A percentile compares a stretch with the other conserved stretches of the same genome.
Conservation (phyloP, 345 rosid species). For the Psidium friedrichsthalianum region DNA sequence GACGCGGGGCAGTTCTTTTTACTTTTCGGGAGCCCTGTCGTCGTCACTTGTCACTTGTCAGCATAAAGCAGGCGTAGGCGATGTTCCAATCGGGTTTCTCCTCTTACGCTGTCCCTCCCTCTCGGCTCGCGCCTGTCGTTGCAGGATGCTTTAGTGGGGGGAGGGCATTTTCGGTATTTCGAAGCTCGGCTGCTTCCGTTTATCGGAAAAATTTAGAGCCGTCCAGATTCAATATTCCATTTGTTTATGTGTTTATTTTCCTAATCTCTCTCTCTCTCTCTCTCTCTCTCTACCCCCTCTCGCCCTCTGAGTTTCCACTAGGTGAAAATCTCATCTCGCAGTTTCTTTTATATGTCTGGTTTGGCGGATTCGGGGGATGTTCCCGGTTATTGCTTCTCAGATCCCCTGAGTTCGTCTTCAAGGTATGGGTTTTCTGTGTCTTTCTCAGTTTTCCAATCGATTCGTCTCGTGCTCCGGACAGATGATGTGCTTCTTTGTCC, state of each 20-base stretch:
- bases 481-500: not conserved
- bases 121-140: not conserved
- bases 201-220: conserved; percentile 1
- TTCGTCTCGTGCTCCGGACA: not conserved
- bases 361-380: not conserved
- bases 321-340: not conserved
- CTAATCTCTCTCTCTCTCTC: not conserved
- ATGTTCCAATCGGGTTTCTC: not conserved
- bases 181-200: not conserved
- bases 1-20: not conserved
- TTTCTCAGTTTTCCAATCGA: not conserved
- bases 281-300: not conserved
- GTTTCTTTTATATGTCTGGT: not conserved
- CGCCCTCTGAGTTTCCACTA: not conserved
- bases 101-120: not conserved
- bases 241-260: not conserved
- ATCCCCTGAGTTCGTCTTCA: not conserved
- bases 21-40: not conserved
- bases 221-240: conserved; percentile 1
- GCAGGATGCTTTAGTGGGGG: not conserved
- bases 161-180: not conserved
- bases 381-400: not conserved
- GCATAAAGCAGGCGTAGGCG: not conserved
- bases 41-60: not conserved
- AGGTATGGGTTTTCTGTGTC: not conserved